A percentile compares a stretch with the other conserved stretches of the same genome.
These are phyloP conservation scores for Aphanomyces invadans DNA, from an alignment of 352 stramenopile species.

Conservation along the genomic window DNA sequence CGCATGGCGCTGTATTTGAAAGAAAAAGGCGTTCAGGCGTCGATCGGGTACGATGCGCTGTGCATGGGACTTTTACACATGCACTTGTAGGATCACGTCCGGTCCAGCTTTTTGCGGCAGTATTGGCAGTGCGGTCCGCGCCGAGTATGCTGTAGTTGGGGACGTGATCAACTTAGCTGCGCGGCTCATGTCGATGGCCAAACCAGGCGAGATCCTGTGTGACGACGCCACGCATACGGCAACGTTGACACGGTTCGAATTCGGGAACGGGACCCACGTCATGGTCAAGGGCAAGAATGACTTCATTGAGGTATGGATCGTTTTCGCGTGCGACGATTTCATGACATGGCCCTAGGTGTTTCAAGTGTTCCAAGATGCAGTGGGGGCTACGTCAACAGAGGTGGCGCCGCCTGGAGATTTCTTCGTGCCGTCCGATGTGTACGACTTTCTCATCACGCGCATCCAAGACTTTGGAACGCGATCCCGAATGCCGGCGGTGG, in stretches of 20 bases:
- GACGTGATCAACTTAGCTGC: slow-evolving; percentile 79
- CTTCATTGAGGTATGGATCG: slow-evolving; percentile 17
- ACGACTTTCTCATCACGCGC: slow-evolving; percentile 20
- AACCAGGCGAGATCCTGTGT: slow-evolving; percentile 56
- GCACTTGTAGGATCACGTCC: slow-evolving; percentile 44
- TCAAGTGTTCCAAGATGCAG: slow-evolving; percentile 28
- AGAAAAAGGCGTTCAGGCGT: slow-evolving; percentile 52
- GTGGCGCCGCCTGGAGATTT: background rate
- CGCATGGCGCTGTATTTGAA: slow-evolving; percentile 58
- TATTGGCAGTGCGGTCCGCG: slow-evolving; percentile 42
- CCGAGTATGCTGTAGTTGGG: slow-evolving; percentile 76
- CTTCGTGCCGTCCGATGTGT: slow-evolving; percentile 12
- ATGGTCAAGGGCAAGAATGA: slow-evolving; percentile 53
- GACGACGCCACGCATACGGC: slow-evolving; percentile 57
- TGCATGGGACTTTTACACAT: background rate
- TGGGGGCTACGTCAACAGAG: background rate
- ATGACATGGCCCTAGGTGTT: slow-evolving; percentile 37
- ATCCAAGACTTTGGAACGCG: slow-evolving; percentile 7
- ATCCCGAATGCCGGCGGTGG: background rate
- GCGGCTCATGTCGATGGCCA: slow-evolving; percentile 60
- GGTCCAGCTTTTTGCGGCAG: slow-evolving; percentile 59
- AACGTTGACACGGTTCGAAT: slow-evolving; percentile 48
- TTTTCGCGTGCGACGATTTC: slow-evolving; percentile 16
- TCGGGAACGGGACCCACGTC: slow-evolving; percentile 39
- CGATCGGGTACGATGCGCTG: slow-evolving; percentile 43